Percentiles rank a stretch among this genome's conserved stretches.
phyloP scores from a whole-genome alignment of 2,329 filamentous ascomycete genomes.

The Metarhizium sp. region DNA sequence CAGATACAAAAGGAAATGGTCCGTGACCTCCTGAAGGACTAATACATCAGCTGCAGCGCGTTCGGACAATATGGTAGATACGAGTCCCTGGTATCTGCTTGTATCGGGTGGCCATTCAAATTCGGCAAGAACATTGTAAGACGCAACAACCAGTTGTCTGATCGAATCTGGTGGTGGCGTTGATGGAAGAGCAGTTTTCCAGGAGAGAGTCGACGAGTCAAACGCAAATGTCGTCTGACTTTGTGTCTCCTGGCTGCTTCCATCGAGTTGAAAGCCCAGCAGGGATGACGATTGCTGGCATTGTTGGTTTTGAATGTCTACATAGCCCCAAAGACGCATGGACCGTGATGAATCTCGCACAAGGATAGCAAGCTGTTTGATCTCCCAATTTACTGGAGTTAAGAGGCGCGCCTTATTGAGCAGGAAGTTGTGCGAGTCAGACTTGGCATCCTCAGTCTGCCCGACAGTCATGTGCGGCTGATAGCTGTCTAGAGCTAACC shows the following conservation, averaged over 20 bases:
- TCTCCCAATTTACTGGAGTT: conserved; percentile 29
- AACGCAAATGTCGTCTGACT: neutral
- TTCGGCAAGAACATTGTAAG: conserved; percentile 44
- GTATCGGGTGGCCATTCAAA: conserved; percentile 35
- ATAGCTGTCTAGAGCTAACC: conserved; percentile 17
- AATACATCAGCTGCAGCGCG: conserved; percentile 36
- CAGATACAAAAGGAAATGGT: no score
- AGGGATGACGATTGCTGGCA: conserved; percentile 5
- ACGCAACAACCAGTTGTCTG: conserved; percentile 30
- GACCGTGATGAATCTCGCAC: conserved; percentile 34
- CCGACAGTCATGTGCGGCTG: conserved; percentile 49
- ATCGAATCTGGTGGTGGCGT: neutral
- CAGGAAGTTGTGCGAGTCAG: conserved; percentile 38
- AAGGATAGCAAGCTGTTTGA: conserved; percentile 41
- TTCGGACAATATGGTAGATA: conserved; percentile 33
- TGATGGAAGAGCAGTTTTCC: neutral
- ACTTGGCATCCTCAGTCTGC: conserved; percentile 39
- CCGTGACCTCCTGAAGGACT: conserved; percentile 13
- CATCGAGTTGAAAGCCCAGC: neutral
- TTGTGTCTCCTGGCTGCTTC: neutral
- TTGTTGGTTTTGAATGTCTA: conserved; percentile 23
- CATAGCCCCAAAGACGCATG: conserved; percentile 49
- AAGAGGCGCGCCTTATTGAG: conserved; percentile 41
- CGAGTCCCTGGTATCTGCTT: conserved; percentile 17
- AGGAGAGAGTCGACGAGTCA: neutral